Percentiles rank a stretch among this genome's conserved stretches.
Conservation (phyloP, 768 basidiomycete species). For the Pisolithus orientalis region DNA sequence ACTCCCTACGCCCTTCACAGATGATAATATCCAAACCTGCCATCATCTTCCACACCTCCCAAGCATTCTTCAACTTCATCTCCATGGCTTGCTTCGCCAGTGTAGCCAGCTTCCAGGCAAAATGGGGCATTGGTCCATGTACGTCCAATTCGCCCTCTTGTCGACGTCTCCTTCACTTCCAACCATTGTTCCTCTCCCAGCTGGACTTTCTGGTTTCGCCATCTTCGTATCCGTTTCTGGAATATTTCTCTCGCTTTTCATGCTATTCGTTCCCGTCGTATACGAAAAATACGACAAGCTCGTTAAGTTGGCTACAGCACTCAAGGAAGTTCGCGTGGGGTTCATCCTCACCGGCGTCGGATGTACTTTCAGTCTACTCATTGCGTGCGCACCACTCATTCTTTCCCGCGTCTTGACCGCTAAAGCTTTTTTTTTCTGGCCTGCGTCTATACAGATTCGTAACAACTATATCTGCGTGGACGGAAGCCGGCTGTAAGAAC, state of each 20-base stretch:
- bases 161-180: neutral
- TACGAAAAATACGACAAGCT: conserved; percentile 86
- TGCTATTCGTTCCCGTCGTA: conserved; percentile 71
- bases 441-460: conserved; percentile 46
- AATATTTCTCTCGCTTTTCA: conserved; percentile 67
- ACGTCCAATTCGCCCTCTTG: conserved; percentile 27
- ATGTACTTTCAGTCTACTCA: conserved; percentile 57
- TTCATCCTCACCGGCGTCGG: conserved; percentile 81
- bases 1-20: conserved; percentile 30
- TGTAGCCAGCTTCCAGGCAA: conserved; percentile 83
- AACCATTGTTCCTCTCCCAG: conserved; percentile 34
- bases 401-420: conserved; percentile 1
- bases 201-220: conserved; percentile 82
- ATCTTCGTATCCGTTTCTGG: conserved; percentile 71
- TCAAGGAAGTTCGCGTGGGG: conserved; percentile 76
- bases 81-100: conserved; percentile 89
- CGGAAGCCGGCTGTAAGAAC: conserved; percentile 85
- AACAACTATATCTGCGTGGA: conserved; percentile 80
- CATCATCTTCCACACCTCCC: conserved; percentile 68
- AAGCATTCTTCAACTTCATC: conserved; percentile 91
- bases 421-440: conserved; percentile 10
- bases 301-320: conserved; percentile 66
- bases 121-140: conserved; percentile 84
- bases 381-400: conserved; percentile 53
- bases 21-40: conserved; percentile 85